phyloP scores from a whole-genome alignment of 2,329 filamentous ascomycete species.

The Fusarium subtropicale region DNA sequence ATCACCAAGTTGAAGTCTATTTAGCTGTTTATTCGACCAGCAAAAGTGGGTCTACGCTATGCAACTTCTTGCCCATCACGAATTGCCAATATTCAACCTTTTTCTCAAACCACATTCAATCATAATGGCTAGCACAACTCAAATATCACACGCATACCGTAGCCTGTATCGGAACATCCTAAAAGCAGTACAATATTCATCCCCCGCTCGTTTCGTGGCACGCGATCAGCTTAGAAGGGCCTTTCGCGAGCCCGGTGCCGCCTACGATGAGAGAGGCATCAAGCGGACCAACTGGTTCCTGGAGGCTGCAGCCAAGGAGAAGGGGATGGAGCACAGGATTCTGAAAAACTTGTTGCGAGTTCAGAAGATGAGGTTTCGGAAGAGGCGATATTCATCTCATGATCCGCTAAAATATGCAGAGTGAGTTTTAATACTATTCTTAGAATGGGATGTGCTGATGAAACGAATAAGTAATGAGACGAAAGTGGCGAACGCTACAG shows the following conservation, averaged over 20 bases:
- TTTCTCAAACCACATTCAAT: background rate
- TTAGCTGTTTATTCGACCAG: background rate
- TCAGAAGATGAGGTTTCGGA: constrained; percentile 34
- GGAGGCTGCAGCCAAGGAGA: constrained; percentile 69
- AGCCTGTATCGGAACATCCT: constrained; percentile 74
- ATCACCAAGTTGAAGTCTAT: background rate
- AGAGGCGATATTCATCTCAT: constrained; percentile 12
- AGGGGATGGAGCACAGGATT: constrained; percentile 77
- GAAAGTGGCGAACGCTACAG: constrained; percentile 43
- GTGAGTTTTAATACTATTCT: constrained; percentile 38
- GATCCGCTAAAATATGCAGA: constrained; percentile 36
- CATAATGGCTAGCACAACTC: constrained; percentile 46
- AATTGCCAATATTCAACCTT: constrained; percentile 1
- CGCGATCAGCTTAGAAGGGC: constrained; percentile 69
- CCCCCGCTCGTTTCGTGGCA: constrained; percentile 72
- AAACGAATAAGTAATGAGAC: constrained; percentile 30
- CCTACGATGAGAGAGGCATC: constrained; percentile 65
- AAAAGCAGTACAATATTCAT: constrained; percentile 77
- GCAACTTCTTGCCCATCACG: background rate
- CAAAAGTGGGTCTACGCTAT: constrained; percentile 29
- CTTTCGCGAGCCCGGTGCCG: constrained; percentile 62
- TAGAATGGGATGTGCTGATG: constrained; percentile 7
- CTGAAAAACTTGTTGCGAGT: constrained; percentile 72
- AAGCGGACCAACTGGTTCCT: constrained; percentile 78
- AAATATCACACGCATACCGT: constrained; percentile 75